phyloP scores from a whole-genome alignment of 768 basidiomycete species.

The Hypsizygus marmoreus region DNA sequence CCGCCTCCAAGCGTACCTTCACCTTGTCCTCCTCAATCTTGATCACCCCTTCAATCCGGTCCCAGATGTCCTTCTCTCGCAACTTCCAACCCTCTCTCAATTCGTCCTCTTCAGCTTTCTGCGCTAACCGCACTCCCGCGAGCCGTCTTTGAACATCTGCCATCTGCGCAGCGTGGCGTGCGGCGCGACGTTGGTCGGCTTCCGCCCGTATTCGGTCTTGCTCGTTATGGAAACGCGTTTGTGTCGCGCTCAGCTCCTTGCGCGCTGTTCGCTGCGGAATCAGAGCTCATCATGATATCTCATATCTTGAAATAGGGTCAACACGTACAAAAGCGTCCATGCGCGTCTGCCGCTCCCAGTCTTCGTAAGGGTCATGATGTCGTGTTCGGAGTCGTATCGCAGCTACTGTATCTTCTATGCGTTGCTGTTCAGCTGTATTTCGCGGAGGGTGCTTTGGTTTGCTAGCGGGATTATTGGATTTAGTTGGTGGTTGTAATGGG shows the following conservation, averaged over 20 bases:
- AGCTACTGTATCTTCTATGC: constrained; percentile 51
- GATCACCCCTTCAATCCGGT: constrained; percentile 64
- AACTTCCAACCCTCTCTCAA: constrained; percentile 50
- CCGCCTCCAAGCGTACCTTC: constrained; percentile 53
- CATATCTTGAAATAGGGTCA: not conserved
- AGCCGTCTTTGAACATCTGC: constrained; percentile 52
- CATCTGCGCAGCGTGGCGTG: constrained; percentile 49
- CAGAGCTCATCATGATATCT: not conserved
- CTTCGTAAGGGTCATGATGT: constrained; percentile 58
- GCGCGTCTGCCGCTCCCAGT: constrained; percentile 55
- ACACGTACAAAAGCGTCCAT: constrained; percentile 52
- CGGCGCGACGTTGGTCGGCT: constrained; percentile 37
- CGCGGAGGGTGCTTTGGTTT: constrained; percentile 28
- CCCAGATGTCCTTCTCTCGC: constrained; percentile 55
- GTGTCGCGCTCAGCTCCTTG: constrained; percentile 37
- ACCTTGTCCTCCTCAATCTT: constrained; percentile 63
- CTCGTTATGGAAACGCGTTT: constrained; percentile 39
- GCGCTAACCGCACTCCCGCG: constrained; percentile 40
- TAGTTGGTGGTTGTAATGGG: not conserved
- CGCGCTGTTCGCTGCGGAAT: constrained; percentile 43
- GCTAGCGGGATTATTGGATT: constrained; percentile 13
- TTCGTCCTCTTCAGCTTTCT: constrained; percentile 46
- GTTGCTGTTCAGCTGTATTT: constrained; percentile 40
- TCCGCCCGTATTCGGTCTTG: constrained; percentile 43
- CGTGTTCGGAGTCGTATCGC: constrained; percentile 53